A percentile compares a stretch with the other conserved stretches of the same genome.
Evolutionary conservation across 169 alveolate genomes (phyloP).

Genomic region (Eimeria necatrix): DNA sequence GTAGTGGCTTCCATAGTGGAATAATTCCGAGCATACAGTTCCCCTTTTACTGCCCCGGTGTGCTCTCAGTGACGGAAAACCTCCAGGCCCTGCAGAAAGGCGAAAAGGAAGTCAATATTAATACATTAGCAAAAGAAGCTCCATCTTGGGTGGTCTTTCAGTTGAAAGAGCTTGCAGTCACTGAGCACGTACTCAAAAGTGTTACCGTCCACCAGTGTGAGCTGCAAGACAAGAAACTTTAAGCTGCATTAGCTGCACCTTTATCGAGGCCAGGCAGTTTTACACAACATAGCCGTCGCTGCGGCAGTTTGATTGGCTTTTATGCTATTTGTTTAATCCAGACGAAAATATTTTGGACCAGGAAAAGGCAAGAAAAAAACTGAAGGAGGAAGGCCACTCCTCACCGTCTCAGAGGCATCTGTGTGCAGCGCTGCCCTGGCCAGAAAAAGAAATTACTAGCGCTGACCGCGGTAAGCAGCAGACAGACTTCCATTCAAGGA

Average conservation of each 20-base stretch:
- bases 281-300: no score
- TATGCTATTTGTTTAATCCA: no score
- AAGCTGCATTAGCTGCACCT: no score
- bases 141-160: background rate
- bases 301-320: no score
- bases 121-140: background rate
- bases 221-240: background rate
- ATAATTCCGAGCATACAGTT: background rate
- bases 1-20: background rate
- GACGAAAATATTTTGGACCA: background rate
- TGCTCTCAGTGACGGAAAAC: background rate
- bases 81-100: background rate
- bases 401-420: background rate
- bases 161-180: background rate
- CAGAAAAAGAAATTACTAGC: no score
- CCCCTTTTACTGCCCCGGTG: background rate
- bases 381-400: background rate
- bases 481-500: no score
- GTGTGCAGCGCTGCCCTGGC: background rate
- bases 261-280: no score
- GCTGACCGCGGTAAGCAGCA: no score
- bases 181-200: background rate
- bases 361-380: background rate
- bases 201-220: background rate
- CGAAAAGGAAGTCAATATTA: background rate